phyloP scores from a whole-genome alignment of 306 rosid species.

The Vicia sativa region DNA sequence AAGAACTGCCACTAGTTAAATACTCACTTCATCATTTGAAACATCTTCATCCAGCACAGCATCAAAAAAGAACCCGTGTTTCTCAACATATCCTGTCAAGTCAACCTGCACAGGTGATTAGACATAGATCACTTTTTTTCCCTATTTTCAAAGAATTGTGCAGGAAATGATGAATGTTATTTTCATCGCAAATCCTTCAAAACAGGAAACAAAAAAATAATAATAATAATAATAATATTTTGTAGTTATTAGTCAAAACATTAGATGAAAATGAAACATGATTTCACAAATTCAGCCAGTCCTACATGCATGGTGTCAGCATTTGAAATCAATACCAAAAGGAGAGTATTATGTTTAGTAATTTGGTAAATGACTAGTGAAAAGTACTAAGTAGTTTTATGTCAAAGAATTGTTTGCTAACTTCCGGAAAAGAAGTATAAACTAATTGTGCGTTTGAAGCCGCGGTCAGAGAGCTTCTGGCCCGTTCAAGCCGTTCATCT shows the following conservation, averaged over 20 bases:
- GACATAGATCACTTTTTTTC: constrained; percentile 25
- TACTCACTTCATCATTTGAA: constrained; percentile 73
- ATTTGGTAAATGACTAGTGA: constrained; percentile 18
- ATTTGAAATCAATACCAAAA: constrained; percentile 25
- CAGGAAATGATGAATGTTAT: background rate
- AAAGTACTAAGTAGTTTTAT: constrained; percentile 11
- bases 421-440: constrained; percentile 28
- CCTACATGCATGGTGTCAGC: constrained; percentile 5
- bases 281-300: constrained; percentile 6
- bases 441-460: background rate
- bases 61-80: constrained; percentile 76
- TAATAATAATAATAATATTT: too few relatives aligned
- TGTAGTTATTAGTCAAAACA: constrained; percentile 3
- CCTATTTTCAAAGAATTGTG: constrained; percentile 1
- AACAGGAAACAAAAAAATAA: background rate
- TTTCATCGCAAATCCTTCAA: background rate
- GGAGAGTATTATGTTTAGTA: background rate
- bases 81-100: constrained; percentile 75
- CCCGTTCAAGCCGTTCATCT: background rate
- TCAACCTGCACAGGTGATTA: constrained; percentile 62
- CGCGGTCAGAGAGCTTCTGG: background rate
- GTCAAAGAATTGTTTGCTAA: constrained; percentile 16
- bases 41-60: constrained; percentile 80
- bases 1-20: constrained; percentile 25
- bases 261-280: background rate